Evolutionary conservation across 2,329 filamentous ascomycete species (phyloP).

Genomic region (Diaporthe vaccinii): DNA sequence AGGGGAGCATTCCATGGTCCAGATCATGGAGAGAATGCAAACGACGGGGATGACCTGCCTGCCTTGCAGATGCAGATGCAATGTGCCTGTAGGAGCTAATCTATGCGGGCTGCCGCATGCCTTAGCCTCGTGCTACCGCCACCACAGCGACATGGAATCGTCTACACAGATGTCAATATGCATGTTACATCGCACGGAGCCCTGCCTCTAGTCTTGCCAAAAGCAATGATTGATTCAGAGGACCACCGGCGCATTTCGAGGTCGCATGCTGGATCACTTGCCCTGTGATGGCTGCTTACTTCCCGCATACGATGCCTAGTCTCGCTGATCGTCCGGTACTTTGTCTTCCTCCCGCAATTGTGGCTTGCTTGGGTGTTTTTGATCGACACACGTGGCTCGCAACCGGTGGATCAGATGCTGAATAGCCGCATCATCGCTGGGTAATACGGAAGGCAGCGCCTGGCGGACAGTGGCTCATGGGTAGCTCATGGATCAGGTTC

Average conservation of each 20-base stretch:
- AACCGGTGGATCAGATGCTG: not conserved
- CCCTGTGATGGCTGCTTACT: not conserved
- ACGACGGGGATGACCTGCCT: slow-evolving; percentile 2
- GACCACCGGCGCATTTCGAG: not conserved
- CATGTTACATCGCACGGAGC: slow-evolving; percentile 31
- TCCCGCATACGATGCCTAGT: not conserved
- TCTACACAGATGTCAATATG: slow-evolving; percentile 27
- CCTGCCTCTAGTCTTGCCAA: slow-evolving; percentile 14
- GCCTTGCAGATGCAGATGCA: slow-evolving; percentile 29
- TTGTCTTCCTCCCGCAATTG: not conserved
- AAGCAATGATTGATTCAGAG: slow-evolving; percentile 27
- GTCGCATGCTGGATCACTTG: not conserved
- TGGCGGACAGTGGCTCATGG: not conserved
- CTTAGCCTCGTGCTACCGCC: slow-evolving; percentile 10
- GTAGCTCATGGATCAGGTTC: not conserved
- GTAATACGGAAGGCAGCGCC: not conserved
- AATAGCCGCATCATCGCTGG: not conserved
- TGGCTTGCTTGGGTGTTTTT: not conserved
- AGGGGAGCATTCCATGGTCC: not conserved
- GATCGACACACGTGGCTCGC: not conserved
- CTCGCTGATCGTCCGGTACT: not conserved
- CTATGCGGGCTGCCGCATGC: slow-evolving; percentile 11
- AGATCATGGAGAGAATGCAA: not conserved
- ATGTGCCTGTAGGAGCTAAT: slow-evolving; percentile 32
- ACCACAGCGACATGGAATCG: not conserved